These are phyloP conservation scores for Penicillium hordei DNA, from an alignment of 2,329 filamentous ascomycete genomes.

Conservation along the genomic window DNA sequence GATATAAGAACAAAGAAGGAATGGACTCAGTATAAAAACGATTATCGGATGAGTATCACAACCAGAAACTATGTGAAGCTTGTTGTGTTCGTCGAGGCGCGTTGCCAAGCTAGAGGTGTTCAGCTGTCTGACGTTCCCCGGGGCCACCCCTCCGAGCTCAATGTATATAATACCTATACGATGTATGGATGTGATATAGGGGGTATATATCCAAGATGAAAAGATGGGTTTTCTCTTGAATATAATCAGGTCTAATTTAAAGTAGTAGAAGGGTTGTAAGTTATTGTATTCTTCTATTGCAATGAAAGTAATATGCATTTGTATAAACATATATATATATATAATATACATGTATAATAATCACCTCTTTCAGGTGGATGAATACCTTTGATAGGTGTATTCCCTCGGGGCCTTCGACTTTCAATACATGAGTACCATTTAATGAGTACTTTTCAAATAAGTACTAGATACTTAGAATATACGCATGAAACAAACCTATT, in stretches of 20 bases:
- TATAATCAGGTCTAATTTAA: background rate
- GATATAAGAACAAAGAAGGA: background rate
- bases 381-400: constrained; percentile 6
- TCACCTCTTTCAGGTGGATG: background rate
- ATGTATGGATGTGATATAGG: background rate
- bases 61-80: background rate
- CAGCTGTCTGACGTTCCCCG: constrained; percentile 26
- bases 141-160: constrained; percentile 11
- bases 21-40: background rate
- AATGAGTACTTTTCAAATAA: rapidly evolving
- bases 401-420: background rate
- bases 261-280: background rate
- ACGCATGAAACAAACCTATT: too few species aligned
- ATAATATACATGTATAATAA: background rate
- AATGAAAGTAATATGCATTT: too few species aligned
- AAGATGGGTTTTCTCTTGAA: background rate
- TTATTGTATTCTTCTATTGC: background rate
- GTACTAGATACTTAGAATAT: background rate
- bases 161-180: background rate
- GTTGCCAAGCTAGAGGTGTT: constrained; percentile 22
- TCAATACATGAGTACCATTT: background rate
- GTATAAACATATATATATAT: background rate
- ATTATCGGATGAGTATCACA: background rate
- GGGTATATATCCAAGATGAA: background rate
- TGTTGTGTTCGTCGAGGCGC: constrained; percentile 1